Evolutionary conservation across 768 basidiomycete genomes (phyloP), one percentile per base, ranked within the genome.

Genomic region (Russula vinacea): DNA sequence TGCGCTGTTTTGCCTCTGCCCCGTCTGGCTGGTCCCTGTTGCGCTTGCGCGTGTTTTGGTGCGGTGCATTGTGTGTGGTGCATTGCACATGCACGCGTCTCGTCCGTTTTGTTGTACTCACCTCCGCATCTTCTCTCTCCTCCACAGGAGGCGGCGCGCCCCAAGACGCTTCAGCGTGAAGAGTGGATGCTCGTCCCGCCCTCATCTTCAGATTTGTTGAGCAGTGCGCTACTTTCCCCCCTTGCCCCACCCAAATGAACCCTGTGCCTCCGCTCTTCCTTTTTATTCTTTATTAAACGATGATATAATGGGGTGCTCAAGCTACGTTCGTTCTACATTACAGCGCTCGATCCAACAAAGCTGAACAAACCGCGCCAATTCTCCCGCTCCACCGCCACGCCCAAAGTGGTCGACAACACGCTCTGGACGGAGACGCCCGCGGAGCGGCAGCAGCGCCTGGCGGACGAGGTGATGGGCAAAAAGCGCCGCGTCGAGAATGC

Each of bases 181-280:
- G 94, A 95, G 74, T 99, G 97, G 97, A 99, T 99, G 97, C 81
- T 98, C 51, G 89, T 90, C 1, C 96, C 96, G 1, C 96, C 97
- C 0, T 85, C 88, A 22, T 83, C 86, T 1, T 87, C 90, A 2
- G 90, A 90, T 66, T 74, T 96, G 14, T 79, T 95, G 5, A 83
- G 82, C 53, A 87, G 93, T 95, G 69, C 67, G 19, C 39, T 19
- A 51, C 39, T 37, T 37, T 40, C 19, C 44, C 40, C 39, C 51
- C 33, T 33, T 22, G 59, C n/a, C 50, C 50, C 24, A 8, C 26
- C 26, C 5, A 16, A 14, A 50, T 1, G 1, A 5, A 44, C 8
- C 42, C 19, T 14, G 44, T 1, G 44, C 44, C 44, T n/a, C 37
- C 17, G 44, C 44, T n/a, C n/a, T 49, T 7, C 14, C 13, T n/a